Percentiles rank a stretch among this genome's conserved stretches.
Conservation (phyloP, 768 basidiomycete genomes). For the Amanita phalloides region DNA sequence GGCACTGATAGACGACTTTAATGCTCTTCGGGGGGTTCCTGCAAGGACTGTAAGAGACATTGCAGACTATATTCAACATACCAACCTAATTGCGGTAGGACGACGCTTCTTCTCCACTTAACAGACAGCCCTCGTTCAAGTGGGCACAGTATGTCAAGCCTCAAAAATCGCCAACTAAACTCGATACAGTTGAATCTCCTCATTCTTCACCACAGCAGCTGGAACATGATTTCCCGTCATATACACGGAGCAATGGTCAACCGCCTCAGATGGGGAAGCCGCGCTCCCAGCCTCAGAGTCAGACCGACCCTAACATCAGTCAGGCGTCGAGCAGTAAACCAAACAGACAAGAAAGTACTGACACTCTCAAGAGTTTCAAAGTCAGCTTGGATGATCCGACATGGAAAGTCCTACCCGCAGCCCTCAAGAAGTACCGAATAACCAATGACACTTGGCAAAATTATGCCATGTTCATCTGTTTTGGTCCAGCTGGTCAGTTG, state of each 20-base stretch:
- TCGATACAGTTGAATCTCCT: slow-evolving; percentile 58
- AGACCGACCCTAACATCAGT: slow-evolving; percentile 21
- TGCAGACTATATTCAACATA: slow-evolving; percentile 3
- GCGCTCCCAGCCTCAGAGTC: slow-evolving; percentile 19
- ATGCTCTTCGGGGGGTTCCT: slow-evolving; percentile 25
- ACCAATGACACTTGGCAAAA: slow-evolving; percentile 98
- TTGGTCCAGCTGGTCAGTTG: slow-evolving; percentile 71
- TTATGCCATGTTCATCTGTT: slow-evolving; percentile 99
- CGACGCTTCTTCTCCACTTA: slow-evolving; percentile 34
- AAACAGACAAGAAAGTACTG: slow-evolving; percentile 53
- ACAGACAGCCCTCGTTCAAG: slow-evolving; percentile 75
- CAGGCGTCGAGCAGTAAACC: slow-evolving; percentile 31
- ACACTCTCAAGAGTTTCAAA: slow-evolving; percentile 89
- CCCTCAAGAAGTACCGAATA: slow-evolving; percentile 97
- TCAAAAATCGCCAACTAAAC: slow-evolving; percentile 72
- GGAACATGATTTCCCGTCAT: slow-evolving; percentile 54
- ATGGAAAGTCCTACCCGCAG: slow-evolving; percentile 96
- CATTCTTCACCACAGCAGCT: slow-evolving; percentile 68
- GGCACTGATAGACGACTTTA: slow-evolving; percentile 58
- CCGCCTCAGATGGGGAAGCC: slow-evolving; percentile 21
- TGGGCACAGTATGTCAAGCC: slow-evolving; percentile 80
- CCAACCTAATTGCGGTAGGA: slow-evolving; percentile 16
- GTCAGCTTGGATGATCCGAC: slow-evolving; percentile 97
- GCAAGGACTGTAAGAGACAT: slow-evolving; percentile 28
- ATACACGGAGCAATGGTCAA: slow-evolving; percentile 24